Conservation (phyloP, 1,139 yeast genomes). For the Casaregolazyma lundiana region DNA sequence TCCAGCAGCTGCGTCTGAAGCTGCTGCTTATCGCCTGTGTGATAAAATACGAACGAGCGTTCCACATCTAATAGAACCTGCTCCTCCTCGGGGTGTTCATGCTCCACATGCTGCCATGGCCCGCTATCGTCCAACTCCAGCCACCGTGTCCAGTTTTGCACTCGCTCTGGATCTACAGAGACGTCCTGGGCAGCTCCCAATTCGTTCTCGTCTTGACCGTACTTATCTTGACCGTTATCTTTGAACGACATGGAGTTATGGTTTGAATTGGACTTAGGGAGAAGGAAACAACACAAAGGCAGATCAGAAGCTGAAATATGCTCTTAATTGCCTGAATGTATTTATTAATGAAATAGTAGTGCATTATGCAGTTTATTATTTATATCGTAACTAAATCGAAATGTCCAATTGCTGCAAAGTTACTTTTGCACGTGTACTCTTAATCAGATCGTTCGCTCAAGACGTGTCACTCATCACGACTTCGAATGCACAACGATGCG, state of each 20-base stretch:
- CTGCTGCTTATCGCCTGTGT: constrained; percentile 17
- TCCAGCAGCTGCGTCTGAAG: constrained; percentile 32
- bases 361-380: too few relatives aligned
- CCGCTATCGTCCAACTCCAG: constrained; percentile 14
- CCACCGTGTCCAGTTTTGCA: constrained; percentile 19
- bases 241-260: too few relatives aligned
- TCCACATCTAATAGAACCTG: constrained; percentile 77
- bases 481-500: background rate
- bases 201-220: too few relatives aligned
- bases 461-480: background rate
- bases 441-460: background rate
- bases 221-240: too few relatives aligned
- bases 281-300: too few relatives aligned
- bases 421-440: too few relatives aligned
- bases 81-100: constrained; percentile 61
- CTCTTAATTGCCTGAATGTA: too few relatives aligned
- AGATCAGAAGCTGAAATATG: too few relatives aligned
- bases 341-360: too few relatives aligned
- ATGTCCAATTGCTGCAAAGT: too few relatives aligned
- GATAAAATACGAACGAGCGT: constrained; percentile 51
- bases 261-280: too few relatives aligned
- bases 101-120: constrained; percentile 2
- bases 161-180: background rate
- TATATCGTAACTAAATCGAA: too few relatives aligned
- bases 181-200: constrained; percentile 2